Conservation (phyloP, 768 basidiomycete species). For the Favolaschia claudopus region DNA sequence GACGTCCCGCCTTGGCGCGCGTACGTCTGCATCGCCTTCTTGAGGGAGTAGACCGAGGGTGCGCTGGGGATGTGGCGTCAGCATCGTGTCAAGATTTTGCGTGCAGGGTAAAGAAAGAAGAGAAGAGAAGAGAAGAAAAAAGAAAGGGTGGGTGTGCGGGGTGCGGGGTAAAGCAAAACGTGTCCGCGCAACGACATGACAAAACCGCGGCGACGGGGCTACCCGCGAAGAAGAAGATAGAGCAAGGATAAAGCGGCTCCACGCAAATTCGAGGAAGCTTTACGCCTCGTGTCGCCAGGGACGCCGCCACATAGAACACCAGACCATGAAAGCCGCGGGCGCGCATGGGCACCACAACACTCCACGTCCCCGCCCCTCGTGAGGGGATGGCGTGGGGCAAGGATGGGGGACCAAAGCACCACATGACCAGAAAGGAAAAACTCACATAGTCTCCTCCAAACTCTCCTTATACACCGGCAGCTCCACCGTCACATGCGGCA, state of each 20-base stretch:
- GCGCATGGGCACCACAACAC: no score
- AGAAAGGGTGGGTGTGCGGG: no score
- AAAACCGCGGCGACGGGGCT: background rate
- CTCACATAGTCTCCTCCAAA: constrained; percentile 82
- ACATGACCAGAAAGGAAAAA: constrained; percentile 12
- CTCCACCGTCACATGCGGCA: constrained; percentile 82
- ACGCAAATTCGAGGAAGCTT: no score
- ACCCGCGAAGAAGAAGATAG: background rate
- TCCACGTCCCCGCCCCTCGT: no score
- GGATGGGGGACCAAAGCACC: background rate
- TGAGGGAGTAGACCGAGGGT: constrained; percentile 78
- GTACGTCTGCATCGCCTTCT: constrained; percentile 91
- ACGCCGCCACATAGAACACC: no score
- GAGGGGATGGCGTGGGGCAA: no score
- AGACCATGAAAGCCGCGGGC: no score
- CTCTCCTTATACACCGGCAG: constrained; percentile 92
- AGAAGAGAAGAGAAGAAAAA: constrained; percentile 2
- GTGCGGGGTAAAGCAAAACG: background rate
- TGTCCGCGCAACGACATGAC: background rate
- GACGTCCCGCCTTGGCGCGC: constrained; percentile 89
- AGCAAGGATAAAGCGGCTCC: background rate
- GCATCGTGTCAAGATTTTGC: background rate
- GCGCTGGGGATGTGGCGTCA: constrained; percentile 47
- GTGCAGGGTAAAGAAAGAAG: constrained; percentile 12
- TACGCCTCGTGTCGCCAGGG: no score